Evolutionary conservation across 805 yeast species (phyloP), one percentile per base, ranked within the genome.

Genomic region (Cyberlindnera galapagoensis): DNA sequence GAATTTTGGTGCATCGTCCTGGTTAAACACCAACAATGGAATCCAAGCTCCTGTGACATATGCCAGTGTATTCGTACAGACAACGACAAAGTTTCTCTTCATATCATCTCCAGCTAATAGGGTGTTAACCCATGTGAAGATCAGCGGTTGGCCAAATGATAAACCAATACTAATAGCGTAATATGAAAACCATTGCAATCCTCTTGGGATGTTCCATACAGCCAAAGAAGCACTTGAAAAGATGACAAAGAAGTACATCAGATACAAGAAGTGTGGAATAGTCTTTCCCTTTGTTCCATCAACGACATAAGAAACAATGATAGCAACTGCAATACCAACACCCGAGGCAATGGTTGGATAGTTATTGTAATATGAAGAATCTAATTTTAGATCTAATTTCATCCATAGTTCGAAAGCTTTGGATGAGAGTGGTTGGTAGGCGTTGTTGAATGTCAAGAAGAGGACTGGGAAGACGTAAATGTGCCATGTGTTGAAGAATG

Each of bases 61-160:
- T 0, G 69, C 66, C 32, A 62, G 38, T 9, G 59, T 59, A 40
- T 67, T 65, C 20, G 69, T 65, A 6, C 51, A 36, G 7, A 59
- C 67, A 12, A 65, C 63, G 5, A 60, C 55, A 21, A 62, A 52
- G 31, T 51, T 56, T 26, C 67, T 40, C 40, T 53, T 51, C 49
- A 46, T 41, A 33, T 56, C 59, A 34, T 56, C 52, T 30, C 43
- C 34, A 18, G 58, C 57, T 12, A 74, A 46, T 18, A 65, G 44
- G 21, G 72, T 56, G 44, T 74, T 74, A 22, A 71, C 64, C 80
- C 80, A 74, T 4, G 75, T 59, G 37, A 65, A 73, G 11, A 72
- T 67, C 42, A 67, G 62, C 3, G 78, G 76, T 52, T 69, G 77
- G 1, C 75, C 78, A 66, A 65, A 65, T 3, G 68, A 46, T 1